Percentiles rank a stretch among this genome's conserved stretches.
These are phyloP conservation scores for Podila epigama DNA, from an alignment of 192 early-diverging fungal species.

Conservation along the genomic window DNA sequence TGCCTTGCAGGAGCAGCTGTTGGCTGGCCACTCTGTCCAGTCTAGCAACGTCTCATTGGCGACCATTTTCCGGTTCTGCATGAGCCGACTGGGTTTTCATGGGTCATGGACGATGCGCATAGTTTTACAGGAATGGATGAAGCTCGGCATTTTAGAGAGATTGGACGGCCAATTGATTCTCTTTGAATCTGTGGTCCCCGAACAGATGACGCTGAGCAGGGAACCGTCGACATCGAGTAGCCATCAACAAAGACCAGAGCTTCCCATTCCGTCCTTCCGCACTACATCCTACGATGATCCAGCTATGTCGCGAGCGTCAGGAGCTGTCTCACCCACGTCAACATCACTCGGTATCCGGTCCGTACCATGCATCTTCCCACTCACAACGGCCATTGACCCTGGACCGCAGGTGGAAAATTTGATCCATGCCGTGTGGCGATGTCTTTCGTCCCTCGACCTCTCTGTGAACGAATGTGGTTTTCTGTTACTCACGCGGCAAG, in stretches of 20 bases:
- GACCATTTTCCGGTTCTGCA: constrained; percentile 17
- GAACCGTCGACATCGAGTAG: neutral
- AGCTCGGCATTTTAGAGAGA: constrained; percentile 62
- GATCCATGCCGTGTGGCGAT: constrained; percentile 57
- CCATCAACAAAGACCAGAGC: neutral
- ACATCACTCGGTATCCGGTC: neutral
- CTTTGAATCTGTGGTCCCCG: constrained; percentile 9
- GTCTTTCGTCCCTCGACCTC: constrained; percentile 57
- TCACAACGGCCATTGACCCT: constrained; percentile 60
- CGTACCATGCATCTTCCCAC: constrained; percentile 56
- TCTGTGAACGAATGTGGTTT: constrained; percentile 64
- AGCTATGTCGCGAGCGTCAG: neutral
- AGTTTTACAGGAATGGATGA: constrained; percentile 61
- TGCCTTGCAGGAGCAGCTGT: constrained; percentile 10
- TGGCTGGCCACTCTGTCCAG: constrained; percentile 16
- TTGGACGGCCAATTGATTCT: constrained; percentile 51
- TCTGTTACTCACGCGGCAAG: constrained; percentile 55
- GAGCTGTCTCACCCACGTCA: neutral
- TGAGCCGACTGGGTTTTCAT: constrained; percentile 48
- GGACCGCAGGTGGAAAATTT: constrained; percentile 59
- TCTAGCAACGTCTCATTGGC: constrained; percentile 14
- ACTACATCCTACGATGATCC: constrained; percentile 22
- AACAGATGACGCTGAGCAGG: neutral
- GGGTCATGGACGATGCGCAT: constrained; percentile 30
- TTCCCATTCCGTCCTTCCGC: constrained; percentile 9